These are phyloP conservation scores for Neurospora sp. DNA, from an alignment of 2,329 filamentous ascomycete genomes.

Conservation along the genomic window DNA sequence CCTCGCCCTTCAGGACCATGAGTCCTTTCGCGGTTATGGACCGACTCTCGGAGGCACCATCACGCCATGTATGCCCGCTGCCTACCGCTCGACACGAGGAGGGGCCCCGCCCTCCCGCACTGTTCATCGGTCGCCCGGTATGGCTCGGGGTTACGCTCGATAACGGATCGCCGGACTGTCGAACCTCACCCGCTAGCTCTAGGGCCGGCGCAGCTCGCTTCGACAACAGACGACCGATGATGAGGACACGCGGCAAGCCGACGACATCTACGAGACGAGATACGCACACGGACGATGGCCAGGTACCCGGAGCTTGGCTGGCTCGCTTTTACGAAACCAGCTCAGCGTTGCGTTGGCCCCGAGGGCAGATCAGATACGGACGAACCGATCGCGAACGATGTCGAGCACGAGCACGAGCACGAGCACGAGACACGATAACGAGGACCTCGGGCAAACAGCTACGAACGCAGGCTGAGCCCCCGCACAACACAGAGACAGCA, in stretches of 20 bases:
- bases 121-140: not conserved
- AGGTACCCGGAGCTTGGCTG: not conserved
- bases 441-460: not conserved
- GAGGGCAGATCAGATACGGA: not conserved
- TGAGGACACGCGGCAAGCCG: not conserved
- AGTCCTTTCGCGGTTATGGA: not conserved
- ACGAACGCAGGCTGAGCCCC: not conserved
- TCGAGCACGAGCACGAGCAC: not conserved
- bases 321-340: not conserved
- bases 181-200: not conserved
- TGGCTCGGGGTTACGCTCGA: not conserved
- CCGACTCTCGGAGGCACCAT: not conserved
- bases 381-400: not conserved
- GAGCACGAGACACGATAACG: too few species aligned
- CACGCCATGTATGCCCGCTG: not conserved
- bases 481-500: not conserved
- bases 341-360: not conserved
- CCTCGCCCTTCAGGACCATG: not conserved
- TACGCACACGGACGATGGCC: not conserved
- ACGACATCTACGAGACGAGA: not conserved
- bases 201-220: not conserved
- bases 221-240: not conserved
- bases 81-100: not conserved
- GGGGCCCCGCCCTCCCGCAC: not conserved
- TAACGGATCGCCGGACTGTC: not conserved